Evolutionary conservation across 176 grass and related monocot species (phyloP), one percentile per base, ranked within the genome.

Genomic region (Areca catechu): DNA sequence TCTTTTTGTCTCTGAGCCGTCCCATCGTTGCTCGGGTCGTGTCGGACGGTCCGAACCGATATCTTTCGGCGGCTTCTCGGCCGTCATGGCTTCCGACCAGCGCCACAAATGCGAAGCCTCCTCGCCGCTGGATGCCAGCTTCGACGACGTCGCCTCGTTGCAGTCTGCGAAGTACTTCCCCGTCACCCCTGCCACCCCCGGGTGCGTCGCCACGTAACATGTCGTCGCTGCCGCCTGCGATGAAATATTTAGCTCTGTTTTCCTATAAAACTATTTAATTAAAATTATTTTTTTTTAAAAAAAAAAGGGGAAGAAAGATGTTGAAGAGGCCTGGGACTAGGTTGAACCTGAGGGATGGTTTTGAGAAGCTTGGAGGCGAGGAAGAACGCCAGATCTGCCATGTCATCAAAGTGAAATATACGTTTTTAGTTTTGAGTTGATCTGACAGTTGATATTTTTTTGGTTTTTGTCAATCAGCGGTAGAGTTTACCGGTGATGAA

Each of bases 161-260:
- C 93, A 97, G 84, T 97, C 93, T 57, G 84, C 68, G 52, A 91
- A 97, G 81, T 97, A 97, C 72, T 72, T 83, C 25, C 87, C 87
- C 51, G 93, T 77, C 24, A 85, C 78, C 17, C 83, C 80, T 43
- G 68, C 69, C 69, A 91, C 29, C 69, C 84, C 68, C 52, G 84
- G 75, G 73, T 97, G 86, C 50, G 81, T 74, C 61, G 93, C 93
- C 15, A 69, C 87, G 83, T 97, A 97, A 78, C 93, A 97, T 49
- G 93, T 88, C 65, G 87, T 88, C 58, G 93, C 93, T 19, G 93
- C 93, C 29, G 86, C 93, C 93, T 91, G 80, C 72, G 28, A 24
- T 34, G 69, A 34, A 10, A 12, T 43, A 9, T 43, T 12, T 43
- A 12, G 34, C 10, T 43, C 6, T 2, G 14, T 37, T 37, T 37